A percentile compares a stretch with the other conserved stretches of the same genome.
Evolutionary conservation across 2,329 filamentous ascomycete genomes (phyloP).

Genomic region (Arachnomyces sp.): DNA sequence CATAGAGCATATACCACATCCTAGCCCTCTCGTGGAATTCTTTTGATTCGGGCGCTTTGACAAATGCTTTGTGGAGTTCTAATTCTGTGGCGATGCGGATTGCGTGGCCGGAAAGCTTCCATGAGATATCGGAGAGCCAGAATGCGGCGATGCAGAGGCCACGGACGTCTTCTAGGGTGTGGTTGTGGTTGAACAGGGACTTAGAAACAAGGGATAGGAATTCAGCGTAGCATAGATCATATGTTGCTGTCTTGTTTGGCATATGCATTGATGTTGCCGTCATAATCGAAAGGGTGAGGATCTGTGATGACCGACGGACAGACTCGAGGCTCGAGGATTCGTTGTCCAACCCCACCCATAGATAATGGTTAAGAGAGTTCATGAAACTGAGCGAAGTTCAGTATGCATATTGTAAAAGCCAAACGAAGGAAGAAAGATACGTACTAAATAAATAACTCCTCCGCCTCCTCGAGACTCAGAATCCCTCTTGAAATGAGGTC

Average conservation of each 20-base stretch:
- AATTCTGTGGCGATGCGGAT: constrained; percentile 30
- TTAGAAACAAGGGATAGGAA: constrained; percentile 46
- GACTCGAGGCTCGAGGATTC: constrained; percentile 40
- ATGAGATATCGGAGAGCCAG: constrained; percentile 49
- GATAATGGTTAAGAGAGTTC: constrained; percentile 20
- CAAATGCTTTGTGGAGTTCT: constrained; percentile 11
- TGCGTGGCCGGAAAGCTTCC: constrained; percentile 38
- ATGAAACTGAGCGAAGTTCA: constrained; percentile 6
- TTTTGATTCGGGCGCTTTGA: constrained; percentile 11
- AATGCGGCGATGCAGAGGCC: constrained; percentile 49
- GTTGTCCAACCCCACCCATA: constrained; percentile 38
- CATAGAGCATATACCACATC: constrained; percentile 29
- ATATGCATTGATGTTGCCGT: constrained; percentile 44
- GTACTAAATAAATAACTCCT: constrained; percentile 33
- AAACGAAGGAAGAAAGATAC: constrained; percentile 37
- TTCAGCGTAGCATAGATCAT: constrained; percentile 45
- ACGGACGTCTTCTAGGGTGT: constrained; percentile 45
- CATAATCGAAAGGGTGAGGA: constrained; percentile 42
- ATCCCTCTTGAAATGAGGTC: constrained; percentile 39
- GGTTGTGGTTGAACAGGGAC: constrained; percentile 46
- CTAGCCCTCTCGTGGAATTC: constrained; percentile 18
- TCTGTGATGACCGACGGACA: constrained; percentile 41
- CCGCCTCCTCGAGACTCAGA: constrained; percentile 34
- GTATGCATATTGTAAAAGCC: constrained; percentile 26
- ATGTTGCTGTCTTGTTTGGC: constrained; percentile 38